Percentiles rank a stretch among this genome's conserved stretches.
These are phyloP conservation scores for Nelumbo lutea DNA, from an alignment of 164 flowering plant species.

Conservation along the genomic window DNA sequence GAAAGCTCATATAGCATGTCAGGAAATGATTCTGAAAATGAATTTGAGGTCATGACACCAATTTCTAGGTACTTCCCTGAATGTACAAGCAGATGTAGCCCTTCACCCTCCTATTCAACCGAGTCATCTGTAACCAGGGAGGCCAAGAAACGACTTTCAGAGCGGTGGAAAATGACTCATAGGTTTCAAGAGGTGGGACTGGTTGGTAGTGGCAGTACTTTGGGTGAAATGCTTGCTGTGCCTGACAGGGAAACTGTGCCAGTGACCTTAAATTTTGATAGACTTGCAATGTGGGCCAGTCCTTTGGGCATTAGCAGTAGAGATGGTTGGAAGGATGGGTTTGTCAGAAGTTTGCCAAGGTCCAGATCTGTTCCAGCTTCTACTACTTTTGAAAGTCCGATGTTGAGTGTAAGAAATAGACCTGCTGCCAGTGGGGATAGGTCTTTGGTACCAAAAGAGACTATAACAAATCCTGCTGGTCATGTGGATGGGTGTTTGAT, in stretches of 20 bases:
- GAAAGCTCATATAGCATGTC: conserved; percentile 54
- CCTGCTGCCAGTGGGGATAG: conserved; percentile 19
- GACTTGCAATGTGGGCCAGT: conserved; percentile 18
- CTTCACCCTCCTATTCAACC: conserved; percentile 34
- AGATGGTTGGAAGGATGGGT: conserved; percentile 77
- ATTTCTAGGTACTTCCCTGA: conserved; percentile 26
- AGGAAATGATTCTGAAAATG: conserved; percentile 49
- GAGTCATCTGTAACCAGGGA: conserved; percentile 69
- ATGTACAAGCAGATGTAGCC: conserved; percentile 18
- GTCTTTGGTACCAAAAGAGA: conserved; percentile 10
- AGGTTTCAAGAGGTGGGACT: conserved; percentile 36
- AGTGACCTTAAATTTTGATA: conserved; percentile 17
- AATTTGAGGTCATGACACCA: conserved; percentile 28
- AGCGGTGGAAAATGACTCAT: conserved; percentile 62
- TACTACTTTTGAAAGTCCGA: conserved; percentile 25
- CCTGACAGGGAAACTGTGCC: conserved; percentile 38
- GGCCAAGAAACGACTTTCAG: conserved; percentile 81
- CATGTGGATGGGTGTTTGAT: neutral
- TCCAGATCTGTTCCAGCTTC: conserved; percentile 58
- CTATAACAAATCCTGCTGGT: too few species aligned
- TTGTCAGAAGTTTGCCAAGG: conserved; percentile 28
- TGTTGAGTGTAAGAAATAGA: conserved; percentile 23
- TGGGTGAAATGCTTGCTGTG: conserved; percentile 82
- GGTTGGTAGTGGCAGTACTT: conserved; percentile 47
- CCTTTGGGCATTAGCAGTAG: conserved; percentile 74